Evolutionary conservation across 2,329 filamentous ascomycete genomes (phyloP).

Genomic region (Pestalotiopsis sp.): DNA sequence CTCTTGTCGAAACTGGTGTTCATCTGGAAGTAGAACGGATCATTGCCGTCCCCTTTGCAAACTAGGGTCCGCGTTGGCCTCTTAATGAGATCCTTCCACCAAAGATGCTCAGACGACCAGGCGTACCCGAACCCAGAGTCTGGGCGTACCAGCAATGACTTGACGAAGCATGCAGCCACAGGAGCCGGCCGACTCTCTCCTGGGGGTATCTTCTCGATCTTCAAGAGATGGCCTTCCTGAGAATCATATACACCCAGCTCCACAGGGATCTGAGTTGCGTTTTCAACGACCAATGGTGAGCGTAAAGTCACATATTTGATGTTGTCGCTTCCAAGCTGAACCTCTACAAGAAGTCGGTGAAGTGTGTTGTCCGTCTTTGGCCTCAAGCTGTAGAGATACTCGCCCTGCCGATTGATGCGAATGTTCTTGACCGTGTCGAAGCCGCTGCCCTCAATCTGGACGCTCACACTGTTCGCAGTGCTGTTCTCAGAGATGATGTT

Average conservation of each 20-base stretch:
- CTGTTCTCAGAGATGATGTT: constrained; percentile 83
- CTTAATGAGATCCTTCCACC: constrained; percentile 90
- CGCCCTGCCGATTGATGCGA: constrained; percentile 90
- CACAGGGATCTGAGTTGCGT: constrained; percentile 94
- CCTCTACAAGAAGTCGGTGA: constrained; percentile 89
- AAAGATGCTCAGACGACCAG: constrained; percentile 87
- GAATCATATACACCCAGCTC: constrained; percentile 90
- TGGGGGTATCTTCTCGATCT: constrained; percentile 96
- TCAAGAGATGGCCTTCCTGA: constrained; percentile 84
- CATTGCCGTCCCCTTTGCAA: constrained; percentile 82
- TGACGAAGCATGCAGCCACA: constrained; percentile 88
- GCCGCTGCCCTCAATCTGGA: constrained; percentile 88
- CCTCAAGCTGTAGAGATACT: constrained; percentile 84
- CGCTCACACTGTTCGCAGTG: constrained; percentile 72
- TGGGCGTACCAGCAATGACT: constrained; percentile 83
- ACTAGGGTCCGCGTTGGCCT: constrained; percentile 83
- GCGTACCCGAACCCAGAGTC: constrained; percentile 96
- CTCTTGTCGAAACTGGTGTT: constrained; percentile 83
- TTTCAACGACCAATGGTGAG: constrained; percentile 89
- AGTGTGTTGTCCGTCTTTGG: constrained; percentile 84
- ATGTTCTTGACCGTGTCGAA: constrained; percentile 91
- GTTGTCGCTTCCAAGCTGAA: constrained; percentile 88
- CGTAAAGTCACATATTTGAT: constrained; percentile 97
- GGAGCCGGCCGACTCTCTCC: constrained; percentile 89
- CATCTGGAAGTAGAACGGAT: constrained; percentile 96